Base-by-base conservation (phyloP, 1,139 yeast genomes). In the Saccharomyces hybrid region DNA sequence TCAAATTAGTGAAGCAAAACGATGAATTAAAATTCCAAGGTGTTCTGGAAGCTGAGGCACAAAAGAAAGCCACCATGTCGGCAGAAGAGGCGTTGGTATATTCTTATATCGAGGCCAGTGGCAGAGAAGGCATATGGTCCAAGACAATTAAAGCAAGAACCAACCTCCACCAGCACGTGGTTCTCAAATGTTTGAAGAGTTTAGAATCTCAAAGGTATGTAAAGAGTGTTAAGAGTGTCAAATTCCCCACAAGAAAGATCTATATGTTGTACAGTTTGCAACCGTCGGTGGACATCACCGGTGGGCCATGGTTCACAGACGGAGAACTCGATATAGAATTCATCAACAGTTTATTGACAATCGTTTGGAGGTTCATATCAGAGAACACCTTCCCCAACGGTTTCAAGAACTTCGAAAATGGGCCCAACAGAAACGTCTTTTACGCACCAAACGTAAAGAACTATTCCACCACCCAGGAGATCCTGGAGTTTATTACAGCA, bases 301-400 rank as follows among this genome's bases (percentile, higher is more conserved):
- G 99, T 58, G 99, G 99, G 1, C 99, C 99, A 2, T 93, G 99
- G 99, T 95, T 91, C 70, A 90, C 98, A 0, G 99, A 95, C 68
- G 83, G 91, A 34, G 99, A 93, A 70, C 78, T 93, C 57, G 99
- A 93, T 67, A 84, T 91, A 3, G 99, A 91, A 68, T 93, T 93
- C 67, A 91, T 93, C 57, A 95, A 89, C 63, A 84, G 89, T 50
- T 73, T 93, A 56, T 73, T 88, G 60, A 82, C 88, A 25, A 93
- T 91, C 49, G 83, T 91, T 14, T 93, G 98, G 97, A 78, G 95
- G 63, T 93, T 76, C 70, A 83, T 88, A 5, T 89, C 90, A 1
- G 79, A 83, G 26, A 81, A 80, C 63, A 81, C 97, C 0, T 88
- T 77, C 67, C 97, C 97, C 1, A 75, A 80, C 53, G 88, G 88